phyloP scores from a whole-genome alignment of 495 filamentous ascomycete species.

The Podospora fimiseda region DNA sequence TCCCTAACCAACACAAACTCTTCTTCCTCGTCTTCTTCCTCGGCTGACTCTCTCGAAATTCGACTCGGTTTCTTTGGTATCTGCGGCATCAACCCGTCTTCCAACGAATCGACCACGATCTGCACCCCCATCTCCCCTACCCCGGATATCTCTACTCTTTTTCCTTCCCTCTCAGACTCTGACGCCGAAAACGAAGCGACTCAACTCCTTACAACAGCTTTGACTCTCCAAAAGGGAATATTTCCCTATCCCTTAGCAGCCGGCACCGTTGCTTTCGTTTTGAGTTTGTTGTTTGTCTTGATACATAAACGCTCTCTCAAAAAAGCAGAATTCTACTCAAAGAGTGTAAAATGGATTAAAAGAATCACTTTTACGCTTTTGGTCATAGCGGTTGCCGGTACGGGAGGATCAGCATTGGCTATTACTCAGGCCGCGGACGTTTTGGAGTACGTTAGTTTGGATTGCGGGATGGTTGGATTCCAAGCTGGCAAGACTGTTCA shows the following conservation, averaged over 20 bases:
- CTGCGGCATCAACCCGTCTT: slow-evolving; percentile 26
- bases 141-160: slow-evolving; percentile 9
- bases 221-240: slow-evolving; percentile 20
- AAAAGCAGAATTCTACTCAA: slow-evolving; percentile 9
- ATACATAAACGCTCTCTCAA: slow-evolving; percentile 14
- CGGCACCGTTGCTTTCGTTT: slow-evolving; percentile 18
- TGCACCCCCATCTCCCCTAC: slow-evolving; percentile 15
- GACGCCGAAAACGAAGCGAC: too few species aligned
- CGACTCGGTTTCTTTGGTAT: slow-evolving; percentile 34
- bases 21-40: too few species aligned
- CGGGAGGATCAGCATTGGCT: slow-evolving; percentile 22
- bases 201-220: slow-evolving; percentile 17
- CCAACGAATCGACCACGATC: slow-evolving; percentile 13
- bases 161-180: background rate
- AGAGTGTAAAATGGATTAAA: slow-evolving; percentile 15
- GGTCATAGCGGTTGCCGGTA: slow-evolving; percentile 16
- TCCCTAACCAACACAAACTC: slow-evolving; percentile 20
- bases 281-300: slow-evolving; percentile 27
- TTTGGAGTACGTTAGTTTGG: slow-evolving; percentile 4
- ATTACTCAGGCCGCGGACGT: slow-evolving; percentile 20
- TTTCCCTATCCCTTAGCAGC: slow-evolving; percentile 21
- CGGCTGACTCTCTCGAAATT: too few species aligned
- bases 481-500: slow-evolving; percentile 22
- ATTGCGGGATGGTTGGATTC: slow-evolving; percentile 11
- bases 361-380: slow-evolving; percentile 19